Percentiles rank a stretch among this genome's conserved stretches.
phyloP scores from a whole-genome alignment of 2,329 filamentous ascomycete species.

The Fusarium sp. region DNA sequence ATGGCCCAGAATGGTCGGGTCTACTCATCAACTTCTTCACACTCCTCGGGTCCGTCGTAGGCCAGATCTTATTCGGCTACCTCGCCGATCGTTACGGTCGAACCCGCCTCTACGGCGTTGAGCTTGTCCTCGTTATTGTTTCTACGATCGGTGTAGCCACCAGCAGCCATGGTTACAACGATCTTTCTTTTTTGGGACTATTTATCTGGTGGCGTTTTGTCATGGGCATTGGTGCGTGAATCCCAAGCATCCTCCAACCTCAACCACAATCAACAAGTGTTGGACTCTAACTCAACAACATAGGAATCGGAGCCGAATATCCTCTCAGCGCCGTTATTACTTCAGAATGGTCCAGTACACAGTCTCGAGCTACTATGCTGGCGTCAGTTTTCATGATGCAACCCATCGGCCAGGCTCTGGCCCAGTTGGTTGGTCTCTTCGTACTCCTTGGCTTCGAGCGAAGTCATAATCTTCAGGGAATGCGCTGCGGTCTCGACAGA shows the following conservation, averaged over 20 bases:
- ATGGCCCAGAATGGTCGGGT: conserved; percentile 61
- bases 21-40: conserved; percentile 68
- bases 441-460: conserved; percentile 64
- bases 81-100: conserved; percentile 69
- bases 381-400: conserved; percentile 79
- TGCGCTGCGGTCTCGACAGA: conserved; percentile 64
- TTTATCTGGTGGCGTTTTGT: conserved; percentile 70
- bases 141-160: conserved; percentile 71
- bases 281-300: conserved; percentile 18
- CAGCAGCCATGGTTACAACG: conserved; percentile 64
- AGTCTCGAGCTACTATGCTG: conserved; percentile 77
- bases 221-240: conserved; percentile 64
- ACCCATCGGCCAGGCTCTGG: conserved; percentile 75
- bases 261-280: conserved; percentile 14
- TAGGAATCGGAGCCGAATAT: conserved; percentile 77
- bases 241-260: conserved; percentile 4
- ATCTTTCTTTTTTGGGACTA: conserved; percentile 65
- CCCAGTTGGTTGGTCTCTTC: conserved; percentile 72
- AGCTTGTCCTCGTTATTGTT: conserved; percentile 69
- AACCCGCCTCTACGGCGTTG: conserved; percentile 69
- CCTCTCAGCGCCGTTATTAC: conserved; percentile 78
- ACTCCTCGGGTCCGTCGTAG: conserved; percentile 66
- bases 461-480: conserved; percentile 58
- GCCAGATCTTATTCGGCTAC: conserved; percentile 67
- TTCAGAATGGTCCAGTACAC: conserved; percentile 74